These are phyloP conservation scores for Trametes cubensis DNA, from an alignment of 768 basidiomycete species.

Conservation along the genomic window DNA sequence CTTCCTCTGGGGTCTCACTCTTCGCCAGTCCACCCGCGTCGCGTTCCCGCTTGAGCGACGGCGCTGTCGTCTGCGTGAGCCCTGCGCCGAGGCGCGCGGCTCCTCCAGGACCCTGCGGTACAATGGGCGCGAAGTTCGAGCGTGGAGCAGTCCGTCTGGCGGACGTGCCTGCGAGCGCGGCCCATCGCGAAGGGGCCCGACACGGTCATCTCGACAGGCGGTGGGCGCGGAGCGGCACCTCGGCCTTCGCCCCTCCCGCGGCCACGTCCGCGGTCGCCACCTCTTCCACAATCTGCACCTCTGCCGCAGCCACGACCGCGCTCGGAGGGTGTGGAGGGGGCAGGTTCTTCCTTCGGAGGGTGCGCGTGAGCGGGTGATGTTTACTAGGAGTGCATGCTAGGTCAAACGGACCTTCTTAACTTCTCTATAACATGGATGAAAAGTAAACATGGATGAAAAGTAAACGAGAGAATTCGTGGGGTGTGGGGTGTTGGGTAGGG, in stretches of 20 bases:
- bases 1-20: slow-evolving; percentile 52
- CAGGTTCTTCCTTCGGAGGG: slow-evolving; percentile 23
- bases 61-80: slow-evolving; percentile 52
- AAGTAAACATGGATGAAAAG: slow-evolving; percentile 23
- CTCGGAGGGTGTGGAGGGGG: slow-evolving; percentile 31
- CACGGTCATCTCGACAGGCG: slow-evolving; percentile 74
- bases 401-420: slow-evolving; percentile 57
- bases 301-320: slow-evolving; percentile 7
- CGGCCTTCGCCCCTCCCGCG: slow-evolving; percentile 57
- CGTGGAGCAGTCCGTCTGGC: slow-evolving; percentile 55
- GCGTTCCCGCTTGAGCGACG: slow-evolving; percentile 43
- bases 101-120: slow-evolving; percentile 43
- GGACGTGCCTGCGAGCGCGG: slow-evolving; percentile 59
- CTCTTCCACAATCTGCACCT: slow-evolving; percentile 10
- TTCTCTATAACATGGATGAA: slow-evolving; percentile 45
- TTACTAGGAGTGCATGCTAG: slow-evolving; percentile 3
- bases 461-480: no score
- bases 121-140: slow-evolving; percentile 58
- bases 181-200: slow-evolving; percentile 90
- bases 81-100: slow-evolving; percentile 49
- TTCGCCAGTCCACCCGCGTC: slow-evolving; percentile 19
- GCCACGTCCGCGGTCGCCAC: slow-evolving; percentile 44
- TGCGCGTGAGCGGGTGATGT: neutral
- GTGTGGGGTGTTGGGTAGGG: slow-evolving; percentile 15
- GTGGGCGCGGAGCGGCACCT: slow-evolving; percentile 49